Base-by-base conservation (phyloP, 257 asterid species). In the Craterostigma plantagineum region DNA sequence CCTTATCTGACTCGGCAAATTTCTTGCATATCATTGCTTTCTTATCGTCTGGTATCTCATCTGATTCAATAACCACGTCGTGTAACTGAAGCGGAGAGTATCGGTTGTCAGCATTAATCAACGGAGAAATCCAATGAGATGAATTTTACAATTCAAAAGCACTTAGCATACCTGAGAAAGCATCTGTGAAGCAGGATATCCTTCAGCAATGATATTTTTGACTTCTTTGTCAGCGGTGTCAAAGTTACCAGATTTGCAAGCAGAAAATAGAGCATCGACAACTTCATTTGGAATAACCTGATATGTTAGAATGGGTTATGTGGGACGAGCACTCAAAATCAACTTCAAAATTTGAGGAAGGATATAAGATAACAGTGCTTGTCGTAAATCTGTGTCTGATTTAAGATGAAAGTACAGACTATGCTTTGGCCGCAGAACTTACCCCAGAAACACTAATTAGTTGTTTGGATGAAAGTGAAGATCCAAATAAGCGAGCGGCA, bases 401-500 rank as follows among this genome's bases (percentile, higher is more conserved):
- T n/a, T n/a, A n/a, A 23, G 30, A 23, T 23, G 30, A 23, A 23
- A 41, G 12, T 3, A 41, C 9, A n/a, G n/a, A 9, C 4, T 17
- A 9, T 1, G 17, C 17, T 9, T 11, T 14, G 27, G 23, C 10
- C 46, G 34, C 30, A 15, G 35, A 16, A 62, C 92, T 82, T 87
- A 87, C 98, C 49, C 98, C 93, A 27, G 95, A 87, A 38, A 82
- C 95, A 54, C 75, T 76, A 54, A 87, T 79, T 30, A 87, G 70
- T 52, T 82, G 79, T 57, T 59, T 68, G 48, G 95, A 72, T 43
- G 95, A 67, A 55, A 87, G 73, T 51, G 82, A 68, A 54, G 95
- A 87, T 60, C 98, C 98, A 57, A 76, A 87, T 58, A 79, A 70
- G 62, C 95, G 95, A 64, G 98, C 86, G 59, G 92, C 95, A 71